Evolutionary conservation across 1,139 yeast genomes (phyloP).

Genomic region (Lizanozyma gosingica): DNA sequence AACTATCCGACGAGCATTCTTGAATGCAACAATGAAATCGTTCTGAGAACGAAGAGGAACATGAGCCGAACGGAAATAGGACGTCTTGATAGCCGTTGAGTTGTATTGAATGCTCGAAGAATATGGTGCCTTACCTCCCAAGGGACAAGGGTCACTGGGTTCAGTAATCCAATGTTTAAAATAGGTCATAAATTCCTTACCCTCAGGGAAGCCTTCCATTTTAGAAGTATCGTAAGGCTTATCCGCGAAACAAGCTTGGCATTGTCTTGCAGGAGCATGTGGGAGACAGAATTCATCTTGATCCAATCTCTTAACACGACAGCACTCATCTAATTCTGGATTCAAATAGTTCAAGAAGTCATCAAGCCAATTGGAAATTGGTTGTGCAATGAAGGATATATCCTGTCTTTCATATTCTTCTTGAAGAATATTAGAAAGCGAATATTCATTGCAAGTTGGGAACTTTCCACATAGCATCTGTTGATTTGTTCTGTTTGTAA

Average conservation of each 20-base stretch:
- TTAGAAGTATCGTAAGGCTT: constrained; percentile 52
- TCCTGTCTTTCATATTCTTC: constrained; percentile 69
- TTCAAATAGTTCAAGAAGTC: constrained; percentile 83
- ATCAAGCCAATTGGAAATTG: constrained; percentile 88
- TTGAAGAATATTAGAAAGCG: constrained; percentile 76
- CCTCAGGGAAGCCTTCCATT: constrained; percentile 82
- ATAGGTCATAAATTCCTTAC: constrained; percentile 60
- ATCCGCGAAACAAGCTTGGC: constrained; percentile 59
- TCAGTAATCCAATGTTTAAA: constrained; percentile 80
- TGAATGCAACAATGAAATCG: constrained; percentile 77
- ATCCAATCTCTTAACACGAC: constrained; percentile 47
- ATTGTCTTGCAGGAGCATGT: constrained; percentile 58
- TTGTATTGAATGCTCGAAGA: constrained; percentile 44
- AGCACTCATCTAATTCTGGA: constrained; percentile 81
- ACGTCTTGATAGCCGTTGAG: constrained; percentile 41
- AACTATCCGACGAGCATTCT: constrained; percentile 63
- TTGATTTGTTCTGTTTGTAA: constrained; percentile 54
- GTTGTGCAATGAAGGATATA: constrained; percentile 63
- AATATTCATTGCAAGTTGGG: constrained; percentile 70
- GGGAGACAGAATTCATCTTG: constrained; percentile 55
- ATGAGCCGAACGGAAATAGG: constrained; percentile 77
- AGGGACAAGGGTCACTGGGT: constrained; percentile 84
- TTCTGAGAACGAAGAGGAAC: constrained; percentile 69
- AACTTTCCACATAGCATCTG: constrained; percentile 80
- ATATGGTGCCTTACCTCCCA: constrained; percentile 95